Conservation (phyloP, 192 early-diverging fungal species). For the Backusella psychrophila region DNA sequence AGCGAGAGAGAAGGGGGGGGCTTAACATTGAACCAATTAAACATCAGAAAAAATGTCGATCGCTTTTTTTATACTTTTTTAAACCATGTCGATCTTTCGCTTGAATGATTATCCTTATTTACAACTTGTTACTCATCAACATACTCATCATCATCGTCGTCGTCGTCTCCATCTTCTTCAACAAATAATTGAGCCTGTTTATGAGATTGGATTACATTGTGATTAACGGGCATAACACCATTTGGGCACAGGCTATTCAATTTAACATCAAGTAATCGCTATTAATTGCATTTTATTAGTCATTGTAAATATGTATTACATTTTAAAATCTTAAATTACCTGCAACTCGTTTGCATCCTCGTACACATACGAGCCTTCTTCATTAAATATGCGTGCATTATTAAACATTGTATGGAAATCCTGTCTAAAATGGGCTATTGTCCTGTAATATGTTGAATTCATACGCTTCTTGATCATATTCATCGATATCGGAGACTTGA, state of each 20-base stretch:
- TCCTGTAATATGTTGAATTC: conserved; percentile 66
- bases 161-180: not conserved
- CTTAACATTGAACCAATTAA: conserved; percentile 9
- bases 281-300: not conserved
- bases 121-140: not conserved
- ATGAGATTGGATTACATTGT: not conserved
- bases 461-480: conserved; percentile 81
- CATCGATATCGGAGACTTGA: conserved; percentile 85
- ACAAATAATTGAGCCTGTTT: not conserved
- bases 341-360: conserved; percentile 73
- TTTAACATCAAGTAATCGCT: conserved; percentile 16
- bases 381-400: conserved; percentile 92
- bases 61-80: conserved; percentile 8
- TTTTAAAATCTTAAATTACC: conserved; percentile 29
- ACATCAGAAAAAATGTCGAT: not conserved
- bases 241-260: conserved; percentile 1
- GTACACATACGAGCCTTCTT: conserved; percentile 85
- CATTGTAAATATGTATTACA: not conserved
- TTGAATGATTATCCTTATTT: not conserved
- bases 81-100: conserved; percentile 11
- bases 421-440: conserved; percentile 61
- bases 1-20: not conserved
- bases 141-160: not conserved
- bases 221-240: not conserved
- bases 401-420: conserved; percentile 92